Evolutionary conservation across 2,329 filamentous ascomycete species (phyloP).

Genomic region (Talaromyces islandicus): DNA sequence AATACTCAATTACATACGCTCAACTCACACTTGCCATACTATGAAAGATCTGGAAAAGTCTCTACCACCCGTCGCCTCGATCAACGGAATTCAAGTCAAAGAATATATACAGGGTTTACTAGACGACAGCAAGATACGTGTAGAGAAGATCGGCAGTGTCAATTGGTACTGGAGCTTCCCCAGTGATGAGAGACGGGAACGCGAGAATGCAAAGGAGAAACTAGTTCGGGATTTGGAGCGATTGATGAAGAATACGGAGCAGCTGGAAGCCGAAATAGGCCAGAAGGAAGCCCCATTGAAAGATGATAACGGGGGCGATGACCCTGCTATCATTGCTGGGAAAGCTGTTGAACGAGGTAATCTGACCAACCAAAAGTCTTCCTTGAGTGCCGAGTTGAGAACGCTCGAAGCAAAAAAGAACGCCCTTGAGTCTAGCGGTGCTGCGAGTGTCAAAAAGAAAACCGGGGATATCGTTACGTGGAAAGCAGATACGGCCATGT

Average conservation of each 20-base stretch:
- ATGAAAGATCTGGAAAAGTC: slow-evolving; percentile 64
- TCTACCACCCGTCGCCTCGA: slow-evolving; percentile 55
- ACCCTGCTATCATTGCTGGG: slow-evolving; percentile 6
- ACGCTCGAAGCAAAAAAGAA: slow-evolving; percentile 31
- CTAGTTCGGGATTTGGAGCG: slow-evolving; percentile 25
- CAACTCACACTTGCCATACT: slow-evolving; percentile 56
- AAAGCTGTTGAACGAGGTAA: slow-evolving; percentile 12
- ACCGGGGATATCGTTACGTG: slow-evolving; percentile 28
- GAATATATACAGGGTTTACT: slow-evolving; percentile 59
- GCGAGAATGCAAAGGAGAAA: slow-evolving; percentile 27
- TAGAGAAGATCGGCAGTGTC: slow-evolving; percentile 65
- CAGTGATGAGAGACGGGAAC: slow-evolving; percentile 50
- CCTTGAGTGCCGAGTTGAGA: slow-evolving; percentile 24
- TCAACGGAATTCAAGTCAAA: slow-evolving; percentile 62
- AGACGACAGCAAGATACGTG: slow-evolving; percentile 56
- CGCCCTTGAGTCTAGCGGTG: slow-evolving; percentile 22
- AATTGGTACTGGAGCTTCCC: slow-evolving; percentile 69
- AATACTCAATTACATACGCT: slow-evolving; percentile 55
- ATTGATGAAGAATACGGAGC: slow-evolving; percentile 22
- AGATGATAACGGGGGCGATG: slow-evolving; percentile 19
- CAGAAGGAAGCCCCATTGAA: slow-evolving; percentile 19
- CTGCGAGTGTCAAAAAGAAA: slow-evolving; percentile 25
- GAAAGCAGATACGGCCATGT: slow-evolving; percentile 27
- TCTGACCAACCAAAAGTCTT: slow-evolving; percentile 17
- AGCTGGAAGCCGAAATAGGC: slow-evolving; percentile 30